Base-by-base conservation (phyloP, 2,329 filamentous ascomycete genomes). In the Clonostachys solani region DNA sequence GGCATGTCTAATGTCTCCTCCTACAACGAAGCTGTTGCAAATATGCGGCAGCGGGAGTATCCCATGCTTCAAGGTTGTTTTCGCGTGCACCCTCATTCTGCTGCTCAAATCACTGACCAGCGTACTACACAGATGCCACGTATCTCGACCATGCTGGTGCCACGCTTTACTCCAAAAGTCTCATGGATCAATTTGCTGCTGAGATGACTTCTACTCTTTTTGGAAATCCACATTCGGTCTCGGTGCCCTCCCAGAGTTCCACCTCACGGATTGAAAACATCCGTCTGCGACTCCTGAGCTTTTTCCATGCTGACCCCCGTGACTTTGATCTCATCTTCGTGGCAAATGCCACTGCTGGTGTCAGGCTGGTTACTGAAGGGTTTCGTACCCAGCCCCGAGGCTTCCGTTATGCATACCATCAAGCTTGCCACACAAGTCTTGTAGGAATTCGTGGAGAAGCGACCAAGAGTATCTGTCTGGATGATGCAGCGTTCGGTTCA, bases 111-210 rank as follows among this genome's bases (percentile, higher is more conserved):
- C 43, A 52, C 50, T 52, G 42, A 50, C 34, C 36, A 18, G 13
- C 29, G 9, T n/a, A 19, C 17, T 17, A 4, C 9, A 33, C 47
- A 92, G 89, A 79, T 45, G 82, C 81, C 10, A 75, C 84, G 42
- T 97, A 96, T 64, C 84, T 97, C 48, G 92, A 97, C 58, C 92
- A 97, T 85, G 91, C 91, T 0, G 92, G 91, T n/a, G 89, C 89
- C n/a, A 92, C 92, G 0, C 73, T 87, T 1, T 89, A 87, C 60
- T 75, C 90, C 40, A 92, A 87, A 63, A 91, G 88, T 33, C 68
- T 94, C 19, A 84, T 97, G 64, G 86, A 92, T 54, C 74, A 71
- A 19, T 96, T 95, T 66, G 82, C 89, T 9, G 65, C 70, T n/a
- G 88, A 94, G 50, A 86, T 96, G 77, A 84, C 85, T 23, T 73